Base-by-base conservation (phyloP, 2,329 filamentous ascomycete species). In the Colletotrichum phormii region DNA sequence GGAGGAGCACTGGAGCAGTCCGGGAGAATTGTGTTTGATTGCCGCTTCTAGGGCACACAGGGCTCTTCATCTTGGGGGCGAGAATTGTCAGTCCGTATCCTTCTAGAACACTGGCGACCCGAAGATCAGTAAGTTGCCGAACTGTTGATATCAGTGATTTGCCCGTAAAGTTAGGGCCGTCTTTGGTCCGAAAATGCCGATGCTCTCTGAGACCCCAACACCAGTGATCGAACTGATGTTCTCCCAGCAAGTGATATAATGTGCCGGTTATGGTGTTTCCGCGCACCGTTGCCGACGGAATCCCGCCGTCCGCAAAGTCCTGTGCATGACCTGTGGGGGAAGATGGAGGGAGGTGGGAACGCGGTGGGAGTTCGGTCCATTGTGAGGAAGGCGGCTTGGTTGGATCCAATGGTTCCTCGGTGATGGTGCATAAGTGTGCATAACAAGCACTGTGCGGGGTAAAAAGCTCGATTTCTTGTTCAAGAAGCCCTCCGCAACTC, bases 31-130 rank as follows among this genome's bases (percentile, higher is more conserved):
- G 31, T 46, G 18, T 37, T 53, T 51, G 68, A 57, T 58, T 63
- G 63, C 42, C 71, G 31, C 58, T 58, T 54, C 71, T 54, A 42
- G 57, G 62, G 58, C 42, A 49, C 18, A 3, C 42, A 49, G 18
- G 42, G 18, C 42, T 49, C 42, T 49, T 18, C 42, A 49, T n/a
- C 54, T 35, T 53, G 33, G 71, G 63, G 62, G 59, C 37, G 26
- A 71, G 33, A 73, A 53, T 26, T 65, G 55, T 61, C 60, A 55
- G 67, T 35, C 26, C 18, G 42, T 49, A 49, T 9, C 42, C 70
- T 64, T 70, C 54, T 70, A 64, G 66, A 72, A 61, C 60, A 68
- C 66, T 64, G 51, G 54, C 66, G 66, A 71, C 61, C 49, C 24
- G 58, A 13, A 49, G 37, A 64, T 72, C 54, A 57, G 35, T 42